phyloP scores from a whole-genome alignment of 495 filamentous ascomycete genomes.

The Aspergillus nanangensis region DNA sequence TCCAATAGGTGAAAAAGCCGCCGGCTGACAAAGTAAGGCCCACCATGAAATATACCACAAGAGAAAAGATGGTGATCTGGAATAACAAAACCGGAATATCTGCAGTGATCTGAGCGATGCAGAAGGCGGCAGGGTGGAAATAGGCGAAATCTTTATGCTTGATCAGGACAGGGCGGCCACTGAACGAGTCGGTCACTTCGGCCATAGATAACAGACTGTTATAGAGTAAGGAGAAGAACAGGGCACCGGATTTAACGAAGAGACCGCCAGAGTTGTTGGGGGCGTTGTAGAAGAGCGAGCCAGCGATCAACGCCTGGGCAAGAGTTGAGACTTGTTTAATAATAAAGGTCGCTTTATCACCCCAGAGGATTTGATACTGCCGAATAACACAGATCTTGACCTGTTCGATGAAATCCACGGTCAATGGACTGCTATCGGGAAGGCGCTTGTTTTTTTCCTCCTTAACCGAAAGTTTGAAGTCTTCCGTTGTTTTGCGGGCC shows the following conservation, averaged over 20 bases:
- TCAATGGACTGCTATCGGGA: conserved; percentile 45
- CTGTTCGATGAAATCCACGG: conserved; percentile 54
- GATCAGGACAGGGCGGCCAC: conserved; percentile 63
- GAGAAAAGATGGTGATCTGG: conserved; percentile 59
- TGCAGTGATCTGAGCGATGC: conserved; percentile 63
- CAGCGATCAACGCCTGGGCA: conserved; percentile 36
- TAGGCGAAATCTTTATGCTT: conserved; percentile 75
- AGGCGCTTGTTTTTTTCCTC: conserved; percentile 39
- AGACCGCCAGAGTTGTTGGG: conserved; percentile 39
- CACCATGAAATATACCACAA: conserved; percentile 75
- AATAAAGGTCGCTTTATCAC: conserved; percentile 54
- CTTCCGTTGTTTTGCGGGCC: conserved; percentile 40
- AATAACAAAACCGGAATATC: conserved; percentile 65
- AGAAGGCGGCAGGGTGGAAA: conserved; percentile 69
- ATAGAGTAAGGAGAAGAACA: conserved; percentile 75
- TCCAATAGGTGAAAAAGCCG: conserved; percentile 49
- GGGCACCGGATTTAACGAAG: conserved; percentile 50
- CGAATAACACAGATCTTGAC: conserved; percentile 50
- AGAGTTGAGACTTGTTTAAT: conserved; percentile 52
- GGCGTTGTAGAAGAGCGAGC: conserved; percentile 40
- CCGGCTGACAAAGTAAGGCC: conserved; percentile 40
- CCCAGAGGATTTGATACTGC: conserved; percentile 56
- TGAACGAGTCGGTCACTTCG: conserved; percentile 68
- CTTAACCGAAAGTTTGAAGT: conserved; percentile 44
- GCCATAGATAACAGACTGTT: conserved; percentile 68